Evolutionary conservation across 805 yeast species (phyloP).

Genomic region (Kluyveromyces siamensis): DNA sequence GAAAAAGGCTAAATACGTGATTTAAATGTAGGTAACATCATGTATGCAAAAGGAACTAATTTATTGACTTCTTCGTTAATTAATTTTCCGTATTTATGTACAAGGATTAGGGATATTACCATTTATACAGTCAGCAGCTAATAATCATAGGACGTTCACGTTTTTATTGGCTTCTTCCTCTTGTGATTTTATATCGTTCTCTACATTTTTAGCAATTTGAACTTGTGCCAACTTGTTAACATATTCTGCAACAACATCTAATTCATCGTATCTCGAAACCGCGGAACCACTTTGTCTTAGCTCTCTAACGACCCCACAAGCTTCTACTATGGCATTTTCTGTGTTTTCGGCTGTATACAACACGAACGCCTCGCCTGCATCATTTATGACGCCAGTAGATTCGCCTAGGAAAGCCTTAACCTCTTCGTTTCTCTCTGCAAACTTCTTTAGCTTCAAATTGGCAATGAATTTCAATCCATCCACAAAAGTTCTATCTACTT

Average conservation of each 20-base stretch:
- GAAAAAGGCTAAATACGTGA: constrained; percentile 1
- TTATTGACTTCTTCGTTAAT: background rate
- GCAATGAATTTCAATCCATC: constrained; percentile 66
- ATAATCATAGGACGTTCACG: background rate
- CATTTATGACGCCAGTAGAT: constrained; percentile 21
- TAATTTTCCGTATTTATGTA: background rate
- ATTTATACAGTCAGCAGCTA: background rate
- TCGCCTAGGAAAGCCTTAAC: constrained; percentile 25
- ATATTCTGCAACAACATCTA: constrained; percentile 28
- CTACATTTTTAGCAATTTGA: constrained; percentile 6
- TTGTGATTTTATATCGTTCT: background rate
- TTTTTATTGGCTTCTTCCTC: background rate
- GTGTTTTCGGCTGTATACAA: constrained; percentile 39
- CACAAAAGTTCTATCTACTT: constrained; percentile 49
- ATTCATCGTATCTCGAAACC: constrained; percentile 29
- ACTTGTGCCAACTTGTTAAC: constrained; percentile 19
- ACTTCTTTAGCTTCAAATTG: constrained; percentile 53
- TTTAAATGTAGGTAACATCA: background rate
- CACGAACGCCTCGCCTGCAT: constrained; percentile 37
- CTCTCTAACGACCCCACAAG: constrained; percentile 34
- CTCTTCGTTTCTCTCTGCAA: constrained; percentile 39
- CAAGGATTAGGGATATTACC: background rate
- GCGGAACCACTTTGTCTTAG: constrained; percentile 35
- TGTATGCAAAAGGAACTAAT: background rate
- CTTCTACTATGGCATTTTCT: constrained; percentile 32